Evolutionary conservation across 108 stramenopile species (phyloP), one percentile per base, ranked within the genome.

Genomic region (Pseudonitzschia multiseries): DNA sequence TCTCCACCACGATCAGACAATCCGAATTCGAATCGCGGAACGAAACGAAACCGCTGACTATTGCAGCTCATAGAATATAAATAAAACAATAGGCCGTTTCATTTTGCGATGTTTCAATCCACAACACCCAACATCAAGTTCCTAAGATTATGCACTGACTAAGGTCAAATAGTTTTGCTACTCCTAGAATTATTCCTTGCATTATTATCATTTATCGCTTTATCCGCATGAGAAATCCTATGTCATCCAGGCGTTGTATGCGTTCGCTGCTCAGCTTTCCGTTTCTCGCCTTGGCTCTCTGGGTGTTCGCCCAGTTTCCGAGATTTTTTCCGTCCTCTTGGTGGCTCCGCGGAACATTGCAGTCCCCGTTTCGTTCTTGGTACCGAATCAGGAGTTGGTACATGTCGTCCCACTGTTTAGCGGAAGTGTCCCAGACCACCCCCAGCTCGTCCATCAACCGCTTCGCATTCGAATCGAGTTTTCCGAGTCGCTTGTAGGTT

Each of bases 261-360:
- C 66, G 17, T 27, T 68, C 66, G 0, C 0, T n/a, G 20, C 42
- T 27, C 0, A 57, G 43, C 20, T 20, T 46, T 8, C 66, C 66
- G 8, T n/a, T 17, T 68, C 24, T 68, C 26, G 43, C 12, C 15
- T 27, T 27, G 24, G 36, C 12, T 22, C 43, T 8, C 43, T 68
- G 66, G 43, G 18, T 68, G 2, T n/a, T 46, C 15, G 44, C 15
- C 66, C 66, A 68, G 21, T 68, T 27, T 15, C 66, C 66, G 42
- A 68, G 66, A 20, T 68, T 68, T 68, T 68, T 21, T 24, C 66
- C 66, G 15, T 46, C 42, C 44, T 68, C 66, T 24, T 44, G 0
- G 42, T 68, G 43, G 15, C 26, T 24, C n/a, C 2, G 1, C 21
- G 42, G 66, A n/a, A 68, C 43, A 36, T 68, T 27, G 22, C 41